Evolutionary conservation across 2,329 filamentous ascomycete species (phyloP), one percentile per base, ranked within the genome.

Genomic region (Pseudonectria buxi): DNA sequence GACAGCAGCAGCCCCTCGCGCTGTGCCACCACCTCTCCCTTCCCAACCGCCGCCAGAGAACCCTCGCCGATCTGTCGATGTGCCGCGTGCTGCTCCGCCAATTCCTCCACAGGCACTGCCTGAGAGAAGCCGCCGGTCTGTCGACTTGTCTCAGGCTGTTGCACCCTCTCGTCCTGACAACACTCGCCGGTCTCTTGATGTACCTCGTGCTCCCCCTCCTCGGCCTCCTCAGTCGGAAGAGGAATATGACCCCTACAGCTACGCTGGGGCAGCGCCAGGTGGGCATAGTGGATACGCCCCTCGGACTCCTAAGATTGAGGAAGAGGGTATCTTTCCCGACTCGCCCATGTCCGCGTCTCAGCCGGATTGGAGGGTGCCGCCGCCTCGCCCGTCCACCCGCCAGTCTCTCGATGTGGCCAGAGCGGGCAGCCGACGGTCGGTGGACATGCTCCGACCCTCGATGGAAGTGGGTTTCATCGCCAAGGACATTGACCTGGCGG

Each of bases 401-500:
- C 52, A 56, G 32, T 65, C 62, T 4, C 37, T 62, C 18, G 62
- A 65, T 32, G 51, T 56, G 44, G 59, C 44, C 49, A 62, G 50
- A 57, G 63, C 51, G 50, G 56, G 57, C n/a, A 59, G 53, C 11
- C 64, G 73, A 30, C 62, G 74, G 26, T 95, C 88, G 3, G 77
- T 85, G 61, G 92, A 98, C 47, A 68, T 84, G 37, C 62, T 74
- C 26, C 78, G 90, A 30, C 81, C 86, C 14, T 83, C 81, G 6
- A 73, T 80, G 58, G 86, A 90, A 46, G 79, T 82, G 29, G 86
- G 87, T 2, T 94, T 81, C 54, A 90, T 96, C 43, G 92, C 92
- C 27, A 81, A 81, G 37, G 89, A 96, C 41, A 64, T 96, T 37
- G 89, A 96, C 52, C 69, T 96, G 26, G 81, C 77, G 10, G 69